Conservation (phyloP, 345 rosid species). For the Laguncularia racemosa region DNA sequence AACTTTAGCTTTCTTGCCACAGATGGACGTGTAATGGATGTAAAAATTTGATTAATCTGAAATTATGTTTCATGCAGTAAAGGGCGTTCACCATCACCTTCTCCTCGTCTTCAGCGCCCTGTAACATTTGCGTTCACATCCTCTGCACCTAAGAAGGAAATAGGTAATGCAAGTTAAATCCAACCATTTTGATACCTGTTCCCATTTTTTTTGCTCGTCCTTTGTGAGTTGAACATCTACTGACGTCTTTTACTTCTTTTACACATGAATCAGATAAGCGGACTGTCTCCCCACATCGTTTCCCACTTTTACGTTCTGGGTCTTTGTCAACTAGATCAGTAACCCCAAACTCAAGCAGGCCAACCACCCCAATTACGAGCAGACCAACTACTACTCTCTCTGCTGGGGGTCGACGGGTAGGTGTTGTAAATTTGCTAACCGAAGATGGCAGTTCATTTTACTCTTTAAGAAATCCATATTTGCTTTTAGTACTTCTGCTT, state of each 20-base stretch:
- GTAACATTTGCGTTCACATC: constrained; percentile 74
- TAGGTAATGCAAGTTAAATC: constrained; percentile 28
- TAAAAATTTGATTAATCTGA: neutral
- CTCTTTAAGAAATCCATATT: too few relatives aligned
- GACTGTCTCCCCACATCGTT: constrained; percentile 70
- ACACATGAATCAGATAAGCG: constrained; percentile 46
- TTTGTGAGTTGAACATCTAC: too few relatives aligned
- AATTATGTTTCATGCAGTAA: constrained; percentile 31
- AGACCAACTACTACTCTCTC: constrained; percentile 48
- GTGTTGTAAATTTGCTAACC: constrained; percentile 1
- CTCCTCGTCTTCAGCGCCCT: constrained; percentile 49
- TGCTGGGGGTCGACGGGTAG: constrained; percentile 46
- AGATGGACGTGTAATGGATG: neutral
- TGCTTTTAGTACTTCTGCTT: too few relatives aligned
- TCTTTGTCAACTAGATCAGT: constrained; percentile 58
- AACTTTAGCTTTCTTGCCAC: neutral
- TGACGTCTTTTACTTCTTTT: too few relatives aligned
- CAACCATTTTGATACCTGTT: neutral
- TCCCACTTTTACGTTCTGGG: constrained; percentile 78
- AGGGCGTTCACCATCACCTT: constrained; percentile 61
- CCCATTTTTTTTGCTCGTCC: too few relatives aligned
- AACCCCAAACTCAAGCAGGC: constrained; percentile 57
- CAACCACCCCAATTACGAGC: constrained; percentile 37
- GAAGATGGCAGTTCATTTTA: too few relatives aligned
- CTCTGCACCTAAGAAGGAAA: constrained; percentile 52